These are phyloP conservation scores for Capsicum pubescens DNA, from an alignment of 257 asterid species.

Conservation along the genomic window DNA sequence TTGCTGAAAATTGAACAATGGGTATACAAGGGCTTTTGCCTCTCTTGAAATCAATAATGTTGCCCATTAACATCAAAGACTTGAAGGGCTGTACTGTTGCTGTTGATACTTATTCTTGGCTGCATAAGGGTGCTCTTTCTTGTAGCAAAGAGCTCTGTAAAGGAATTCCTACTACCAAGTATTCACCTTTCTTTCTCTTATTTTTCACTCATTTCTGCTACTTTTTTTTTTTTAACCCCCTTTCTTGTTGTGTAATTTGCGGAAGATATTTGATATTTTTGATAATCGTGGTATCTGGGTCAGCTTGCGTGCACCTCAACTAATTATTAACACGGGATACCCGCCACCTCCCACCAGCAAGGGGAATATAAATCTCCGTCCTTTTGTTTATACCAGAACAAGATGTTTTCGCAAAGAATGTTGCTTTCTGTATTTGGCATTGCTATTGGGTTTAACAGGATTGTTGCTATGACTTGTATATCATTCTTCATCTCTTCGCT, in stretches of 20 bases:
- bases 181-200: conserved; percentile 23
- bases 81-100: conserved; percentile 81
- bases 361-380: background rate
- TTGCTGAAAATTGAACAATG: conserved; percentile 45
- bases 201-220: background rate
- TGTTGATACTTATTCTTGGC: conserved; percentile 95
- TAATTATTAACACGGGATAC: too few species aligned
- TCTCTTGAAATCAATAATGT: conserved; percentile 89
- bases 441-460: background rate
- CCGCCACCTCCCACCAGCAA: background rate
- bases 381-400: background rate
- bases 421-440: background rate
- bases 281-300: too few species aligned
- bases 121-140: conserved; percentile 96
- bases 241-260: background rate
- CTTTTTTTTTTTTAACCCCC: background rate
- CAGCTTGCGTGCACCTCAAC: too few species aligned
- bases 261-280: background rate
- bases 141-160: conserved; percentile 97
- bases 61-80: conserved; percentile 79
- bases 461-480: conserved; percentile 1
- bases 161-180: conserved; percentile 88
- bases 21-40: conserved; percentile 93
- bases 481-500: background rate
- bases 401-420: background rate